Evolutionary conservation across 2,329 filamentous ascomycete genomes (phyloP).

Genomic region (Remersonia thermophila): DNA sequence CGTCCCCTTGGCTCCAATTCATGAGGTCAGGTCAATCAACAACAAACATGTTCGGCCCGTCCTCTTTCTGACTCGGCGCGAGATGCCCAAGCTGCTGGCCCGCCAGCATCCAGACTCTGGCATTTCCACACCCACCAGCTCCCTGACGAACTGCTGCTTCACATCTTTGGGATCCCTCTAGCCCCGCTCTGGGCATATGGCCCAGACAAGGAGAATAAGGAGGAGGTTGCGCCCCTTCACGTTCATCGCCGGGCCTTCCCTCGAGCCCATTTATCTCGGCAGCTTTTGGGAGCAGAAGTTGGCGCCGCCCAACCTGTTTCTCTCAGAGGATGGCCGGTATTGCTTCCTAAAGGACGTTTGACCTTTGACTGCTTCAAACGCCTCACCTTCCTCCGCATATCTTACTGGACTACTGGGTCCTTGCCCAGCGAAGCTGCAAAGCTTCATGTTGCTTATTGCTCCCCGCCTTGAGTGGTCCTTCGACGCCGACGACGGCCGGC

Average conservation of each 20-base stretch:
- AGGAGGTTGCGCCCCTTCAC: not conserved
- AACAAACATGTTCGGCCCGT: not conserved
- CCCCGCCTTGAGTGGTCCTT: conserved; percentile 2
- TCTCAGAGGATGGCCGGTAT: no score
- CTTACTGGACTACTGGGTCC: not conserved
- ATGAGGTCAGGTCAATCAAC: no score
- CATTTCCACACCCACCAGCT: conserved; percentile 1
- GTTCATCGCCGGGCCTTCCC: not conserved
- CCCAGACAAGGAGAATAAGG: not conserved
- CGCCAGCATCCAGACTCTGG: not conserved
- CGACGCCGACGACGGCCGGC: not conserved
- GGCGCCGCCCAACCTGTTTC: not conserved
- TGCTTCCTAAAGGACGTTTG: not conserved
- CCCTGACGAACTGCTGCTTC: conserved; percentile 1
- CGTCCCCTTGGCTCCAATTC: no score
- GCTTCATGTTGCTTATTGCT: not conserved
- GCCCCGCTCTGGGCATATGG: not conserved
- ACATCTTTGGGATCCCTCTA: not conserved
- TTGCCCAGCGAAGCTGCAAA: not conserved
- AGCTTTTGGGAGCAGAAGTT: not conserved
- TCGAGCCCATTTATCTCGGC: conserved; percentile 1
- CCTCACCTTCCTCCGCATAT: conserved; percentile 1
- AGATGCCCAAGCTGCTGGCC: not conserved
- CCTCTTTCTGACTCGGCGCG: not conserved
- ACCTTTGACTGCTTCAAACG: not conserved